Evolutionary conservation across 306 rosid species (phyloP), one percentile per base, ranked within the genome.

Genomic region (Cicer pinnatifidum): DNA sequence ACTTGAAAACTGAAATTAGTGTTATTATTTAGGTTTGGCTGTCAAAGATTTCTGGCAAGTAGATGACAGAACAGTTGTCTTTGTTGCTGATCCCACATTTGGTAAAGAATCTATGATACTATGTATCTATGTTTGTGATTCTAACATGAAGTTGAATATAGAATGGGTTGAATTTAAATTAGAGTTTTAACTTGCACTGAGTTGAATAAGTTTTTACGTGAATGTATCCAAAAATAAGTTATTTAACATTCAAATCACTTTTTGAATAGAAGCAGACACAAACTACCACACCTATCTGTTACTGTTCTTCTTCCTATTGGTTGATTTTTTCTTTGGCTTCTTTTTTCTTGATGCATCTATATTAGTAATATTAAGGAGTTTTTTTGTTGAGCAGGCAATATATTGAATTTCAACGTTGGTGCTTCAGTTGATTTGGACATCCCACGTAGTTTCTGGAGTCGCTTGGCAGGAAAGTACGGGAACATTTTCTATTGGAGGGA

Each of bases 41-140:
- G 73, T 94, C 50, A 94, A 86, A 76, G 97, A 89, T 67, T 94
- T 87, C 72, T 94, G 98, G 98, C 89, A 86, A 86, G 96, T 94
- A 80, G 98, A 94, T 89, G 98, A 94, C 72, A 89, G 92, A 81
- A 94, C 98, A 75, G 78, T 94, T 58, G 97, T 94, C 45, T 94
- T 94, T 81, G 98, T 94, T 76, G 98, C 98, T 44, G 98, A 94
- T 85, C 98, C 98, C 37, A 94, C 97, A 11, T 91, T 94, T 80
- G 98, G 98, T 94, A 91, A 76, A 75, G 19, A 33, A 7, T 33
- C 19, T 33, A 59, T 33, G 40, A 1, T 9, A 23, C 15, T 33
- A 58, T 3, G 1, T 11, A 16, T 16, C 61, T 54, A 17, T 58
- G 12, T 12, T 58, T 33, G 10, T 28, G 33, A 28, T 28, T 28